These are phyloP conservation scores for Mucor mucedo DNA, from an alignment of 371 early-diverging fungal species.

Conservation along the genomic window DNA sequence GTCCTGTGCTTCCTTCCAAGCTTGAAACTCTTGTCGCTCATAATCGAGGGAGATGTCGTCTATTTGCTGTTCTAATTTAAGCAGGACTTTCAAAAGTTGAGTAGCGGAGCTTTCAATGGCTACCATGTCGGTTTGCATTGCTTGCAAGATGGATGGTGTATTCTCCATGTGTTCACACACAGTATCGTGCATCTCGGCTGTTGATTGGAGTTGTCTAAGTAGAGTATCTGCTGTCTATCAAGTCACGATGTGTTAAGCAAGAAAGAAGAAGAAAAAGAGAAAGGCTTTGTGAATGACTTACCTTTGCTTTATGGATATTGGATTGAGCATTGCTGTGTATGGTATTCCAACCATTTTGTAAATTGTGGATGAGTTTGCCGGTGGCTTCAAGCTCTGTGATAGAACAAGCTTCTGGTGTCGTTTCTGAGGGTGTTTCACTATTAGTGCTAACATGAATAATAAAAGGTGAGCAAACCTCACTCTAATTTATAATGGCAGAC, in stretches of 20 bases:
- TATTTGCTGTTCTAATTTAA: conserved; percentile 33
- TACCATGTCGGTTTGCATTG: conserved; percentile 11
- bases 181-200: conserved; percentile 20
- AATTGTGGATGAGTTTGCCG: conserved; percentile 23
- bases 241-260: too few species aligned
- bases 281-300: conserved; percentile 2
- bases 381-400: conserved; percentile 31
- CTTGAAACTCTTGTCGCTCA: conserved; percentile 37
- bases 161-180: conserved; percentile 17
- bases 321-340: conserved; percentile 28
- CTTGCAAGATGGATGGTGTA: background rate
- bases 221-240: conserved; percentile 2
- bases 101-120: conserved; percentile 23
- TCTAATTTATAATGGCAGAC: background rate
- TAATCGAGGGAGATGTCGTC: conserved; percentile 29
- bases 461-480: background rate
- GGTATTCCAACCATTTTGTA: conserved; percentile 28
- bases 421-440: background rate
- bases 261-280: too few species aligned
- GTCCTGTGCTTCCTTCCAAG: conserved; percentile 39
- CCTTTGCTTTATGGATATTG: conserved; percentile 36
- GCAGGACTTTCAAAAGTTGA: conserved; percentile 21
- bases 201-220: conserved; percentile 23
- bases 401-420: conserved; percentile 5
- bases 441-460: background rate